Conservation (phyloP, 441 rosid genomes). For the Aleurites moluccanus region DNA sequence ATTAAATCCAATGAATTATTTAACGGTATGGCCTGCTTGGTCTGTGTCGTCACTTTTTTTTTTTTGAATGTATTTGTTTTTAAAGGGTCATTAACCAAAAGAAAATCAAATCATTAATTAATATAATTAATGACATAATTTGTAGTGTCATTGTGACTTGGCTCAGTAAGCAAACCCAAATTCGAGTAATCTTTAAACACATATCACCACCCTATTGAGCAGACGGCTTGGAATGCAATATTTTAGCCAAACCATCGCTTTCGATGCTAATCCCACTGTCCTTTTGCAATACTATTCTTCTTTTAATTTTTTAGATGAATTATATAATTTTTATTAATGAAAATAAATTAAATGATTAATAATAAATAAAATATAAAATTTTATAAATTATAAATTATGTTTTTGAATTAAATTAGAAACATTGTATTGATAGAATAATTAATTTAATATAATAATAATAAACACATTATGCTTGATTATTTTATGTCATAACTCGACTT, state of each 20-base stretch:
- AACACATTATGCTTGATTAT: no score
- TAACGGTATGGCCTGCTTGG: not conserved
- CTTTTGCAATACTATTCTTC: not conserved
- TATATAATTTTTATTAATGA: no score
- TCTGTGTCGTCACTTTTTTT: not conserved
- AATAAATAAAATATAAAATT: no score
- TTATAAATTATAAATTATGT: no score
- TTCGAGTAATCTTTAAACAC: slow-evolving; percentile 5
- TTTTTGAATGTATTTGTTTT: not conserved
- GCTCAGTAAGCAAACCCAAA: not conserved
- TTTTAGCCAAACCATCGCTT: not conserved
- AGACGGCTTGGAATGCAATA: slow-evolving; percentile 17
- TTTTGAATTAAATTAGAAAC: no score
- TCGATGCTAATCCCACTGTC: not conserved
- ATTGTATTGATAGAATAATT: no score
- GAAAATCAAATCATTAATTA: no score
- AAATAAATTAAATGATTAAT: no score
- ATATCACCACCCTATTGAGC: slow-evolving; percentile 13
- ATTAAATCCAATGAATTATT: not conserved
- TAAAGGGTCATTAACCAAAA: no score
- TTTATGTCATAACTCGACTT: no score
- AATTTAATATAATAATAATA: no score
- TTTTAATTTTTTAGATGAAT: no score
- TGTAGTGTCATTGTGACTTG: not conserved
- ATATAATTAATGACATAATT: not conserved